These are phyloP conservation scores for Fusarium tricinctum DNA, from an alignment of 2,329 filamentous ascomycete genomes.

Conservation along the genomic window DNA sequence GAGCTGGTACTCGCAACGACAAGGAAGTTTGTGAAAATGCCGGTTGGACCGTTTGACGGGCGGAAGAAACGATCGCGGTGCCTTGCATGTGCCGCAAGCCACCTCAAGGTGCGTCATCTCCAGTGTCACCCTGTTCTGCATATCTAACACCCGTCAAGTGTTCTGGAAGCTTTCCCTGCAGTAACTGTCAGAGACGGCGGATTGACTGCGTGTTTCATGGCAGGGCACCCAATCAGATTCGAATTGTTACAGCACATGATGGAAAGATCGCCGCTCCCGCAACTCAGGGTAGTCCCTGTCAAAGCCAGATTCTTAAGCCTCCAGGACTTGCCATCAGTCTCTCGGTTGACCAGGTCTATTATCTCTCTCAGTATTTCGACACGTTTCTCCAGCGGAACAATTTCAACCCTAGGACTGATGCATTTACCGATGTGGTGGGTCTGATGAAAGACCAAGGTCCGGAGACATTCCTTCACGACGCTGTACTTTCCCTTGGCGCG, in stretches of 20 bases:
- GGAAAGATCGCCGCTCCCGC: constrained; percentile 1
- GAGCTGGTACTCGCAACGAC: not conserved
- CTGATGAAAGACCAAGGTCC: constrained; percentile 35
- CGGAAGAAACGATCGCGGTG: constrained; percentile 53
- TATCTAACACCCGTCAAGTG: constrained; percentile 45
- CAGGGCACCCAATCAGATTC: constrained; percentile 27
- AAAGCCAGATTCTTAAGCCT: not conserved
- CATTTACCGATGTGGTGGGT: constrained; percentile 42
- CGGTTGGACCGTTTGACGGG: constrained; percentile 53
- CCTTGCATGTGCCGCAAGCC: constrained; percentile 50
- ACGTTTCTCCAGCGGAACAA: constrained; percentile 49
- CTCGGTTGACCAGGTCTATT: constrained; percentile 29
- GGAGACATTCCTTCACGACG: constrained; percentile 45
- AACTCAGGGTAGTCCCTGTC: rapidly evolving
- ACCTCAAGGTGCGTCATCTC: constrained; percentile 51
- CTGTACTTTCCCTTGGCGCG: constrained; percentile 52
- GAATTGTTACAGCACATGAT: constrained; percentile 38
- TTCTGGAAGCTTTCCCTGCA: constrained; percentile 52
- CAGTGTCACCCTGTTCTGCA: not conserved
- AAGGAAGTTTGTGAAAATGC: constrained; percentile 38
- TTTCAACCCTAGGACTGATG: constrained; percentile 38
- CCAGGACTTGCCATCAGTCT: constrained; percentile 1
- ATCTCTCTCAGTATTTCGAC: constrained; percentile 52
- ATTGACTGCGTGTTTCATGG: constrained; percentile 44
- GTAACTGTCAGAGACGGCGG: constrained; percentile 48